Conservation (phyloP, 2,329 filamentous ascomycete species). For the Mycosphaerella sp. region DNA sequence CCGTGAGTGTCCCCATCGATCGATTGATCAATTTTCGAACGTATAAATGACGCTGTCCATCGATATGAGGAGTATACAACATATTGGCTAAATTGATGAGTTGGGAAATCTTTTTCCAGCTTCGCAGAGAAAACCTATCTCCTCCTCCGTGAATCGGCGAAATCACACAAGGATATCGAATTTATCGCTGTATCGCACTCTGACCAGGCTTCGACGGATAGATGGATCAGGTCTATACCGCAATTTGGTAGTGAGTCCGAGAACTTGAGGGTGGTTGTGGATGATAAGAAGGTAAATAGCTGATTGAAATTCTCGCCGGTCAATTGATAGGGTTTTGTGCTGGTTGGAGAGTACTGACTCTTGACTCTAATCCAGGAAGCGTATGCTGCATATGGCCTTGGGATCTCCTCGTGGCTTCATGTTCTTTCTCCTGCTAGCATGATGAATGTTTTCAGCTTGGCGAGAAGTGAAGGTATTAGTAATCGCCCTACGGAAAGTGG, state of each 20-base stretch:
- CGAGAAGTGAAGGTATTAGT: constrained; percentile 59
- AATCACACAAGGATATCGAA: constrained; percentile 45
- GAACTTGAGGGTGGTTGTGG: constrained; percentile 54
- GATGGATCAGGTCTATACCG: constrained; percentile 47
- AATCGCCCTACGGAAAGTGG: constrained; percentile 61
- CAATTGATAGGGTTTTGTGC: no score
- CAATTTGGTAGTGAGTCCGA: constrained; percentile 49
- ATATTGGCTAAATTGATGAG: no score
- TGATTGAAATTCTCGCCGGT: no score
- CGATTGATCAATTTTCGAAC: neutral
- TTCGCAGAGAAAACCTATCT: constrained; percentile 52
- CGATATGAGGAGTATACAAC: no score
- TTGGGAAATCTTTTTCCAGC: neutral
- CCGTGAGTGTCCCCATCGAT: constrained; percentile 35
- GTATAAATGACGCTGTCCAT: no score
- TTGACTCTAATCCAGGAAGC: constrained; percentile 43
- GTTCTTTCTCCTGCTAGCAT: constrained; percentile 55
- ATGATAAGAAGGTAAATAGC: constrained; percentile 40
- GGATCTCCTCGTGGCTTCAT: constrained; percentile 56
- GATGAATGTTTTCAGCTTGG: constrained; percentile 53
- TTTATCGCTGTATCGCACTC: constrained; percentile 61
- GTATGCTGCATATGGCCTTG: constrained; percentile 56
- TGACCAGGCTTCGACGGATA: constrained; percentile 47
- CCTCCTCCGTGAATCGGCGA: constrained; percentile 48
- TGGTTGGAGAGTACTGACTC: no score